These are phyloP conservation scores for Bruguiera gymnorhiza DNA, from an alignment of 345 rosid species.

Conservation along the genomic window DNA sequence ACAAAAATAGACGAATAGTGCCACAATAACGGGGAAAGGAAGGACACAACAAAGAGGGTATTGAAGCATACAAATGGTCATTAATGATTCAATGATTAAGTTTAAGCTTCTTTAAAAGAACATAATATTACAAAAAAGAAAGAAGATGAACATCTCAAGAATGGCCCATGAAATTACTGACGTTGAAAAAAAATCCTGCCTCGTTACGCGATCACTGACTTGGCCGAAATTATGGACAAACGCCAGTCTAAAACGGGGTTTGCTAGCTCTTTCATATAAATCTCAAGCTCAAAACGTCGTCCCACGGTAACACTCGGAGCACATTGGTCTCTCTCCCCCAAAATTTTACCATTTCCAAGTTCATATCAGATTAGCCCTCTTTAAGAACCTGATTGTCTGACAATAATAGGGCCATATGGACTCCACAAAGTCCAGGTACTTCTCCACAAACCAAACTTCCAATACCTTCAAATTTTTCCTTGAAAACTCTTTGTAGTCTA, in stretches of 20 bases:
- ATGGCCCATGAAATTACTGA: no score
- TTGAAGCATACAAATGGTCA: no score
- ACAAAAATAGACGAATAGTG: no score
- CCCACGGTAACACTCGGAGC: neutral
- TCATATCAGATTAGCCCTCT: constrained; percentile 80
- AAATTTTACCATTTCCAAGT: constrained; percentile 4
- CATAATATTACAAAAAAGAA: no score
- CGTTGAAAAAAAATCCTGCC: no score
- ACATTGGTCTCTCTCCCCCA: neutral
- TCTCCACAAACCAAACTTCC: constrained; percentile 61
- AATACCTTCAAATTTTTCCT: constrained; percentile 52
- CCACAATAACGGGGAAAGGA: no score
- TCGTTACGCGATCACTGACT: no score
- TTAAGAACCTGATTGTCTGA: constrained; percentile 85
- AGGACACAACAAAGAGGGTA: no score
- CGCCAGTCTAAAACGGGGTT: constrained; percentile 37
- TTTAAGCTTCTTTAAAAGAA: no score
- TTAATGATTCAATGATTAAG: no score
- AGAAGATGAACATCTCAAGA: no score
- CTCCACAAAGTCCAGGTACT: constrained; percentile 72
- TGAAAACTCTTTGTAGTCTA: constrained; percentile 56
- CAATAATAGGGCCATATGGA: constrained; percentile 95
- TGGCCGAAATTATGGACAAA: neutral
- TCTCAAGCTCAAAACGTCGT: constrained; percentile 7
- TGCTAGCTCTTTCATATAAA: constrained; percentile 18